phyloP scores from a whole-genome alignment of 768 basidiomycete species.

The Hericium erinaceus region DNA sequence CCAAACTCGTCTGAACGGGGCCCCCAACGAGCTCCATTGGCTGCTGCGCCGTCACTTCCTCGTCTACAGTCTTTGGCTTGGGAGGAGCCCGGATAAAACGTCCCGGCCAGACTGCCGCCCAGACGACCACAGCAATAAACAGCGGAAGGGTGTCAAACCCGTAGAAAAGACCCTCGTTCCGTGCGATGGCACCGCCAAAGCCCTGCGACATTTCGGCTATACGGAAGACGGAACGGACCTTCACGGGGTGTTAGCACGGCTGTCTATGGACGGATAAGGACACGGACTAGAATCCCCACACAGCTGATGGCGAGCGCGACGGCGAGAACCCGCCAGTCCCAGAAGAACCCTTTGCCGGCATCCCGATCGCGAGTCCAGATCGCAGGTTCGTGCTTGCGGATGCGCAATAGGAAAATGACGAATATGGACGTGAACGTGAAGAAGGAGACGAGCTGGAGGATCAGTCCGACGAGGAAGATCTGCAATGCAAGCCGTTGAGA shows the following conservation, averaged over 20 bases:
- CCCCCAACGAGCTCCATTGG: too few relatives aligned
- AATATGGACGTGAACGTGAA: slow-evolving; percentile 27
- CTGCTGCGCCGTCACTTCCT: background rate
- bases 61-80: background rate
- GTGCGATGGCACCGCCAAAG: slow-evolving; percentile 46
- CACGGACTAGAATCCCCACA: slow-evolving; percentile 50
- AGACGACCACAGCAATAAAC: slow-evolving; percentile 47
- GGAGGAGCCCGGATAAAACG: slow-evolving; percentile 23
- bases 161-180: slow-evolving; percentile 56
- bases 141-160: slow-evolving; percentile 59
- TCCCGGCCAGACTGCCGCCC: slow-evolving; percentile 59
- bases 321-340: slow-evolving; percentile 53
- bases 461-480: slow-evolving; percentile 4
- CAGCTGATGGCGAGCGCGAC: slow-evolving; percentile 44
- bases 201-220: slow-evolving; percentile 51
- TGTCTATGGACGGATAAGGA: background rate
- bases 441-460: slow-evolving; percentile 10
- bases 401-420: slow-evolving; percentile 27
- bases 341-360: slow-evolving; percentile 32
- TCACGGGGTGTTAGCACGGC: background rate
- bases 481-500: background rate
- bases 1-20: too few relatives aligned
- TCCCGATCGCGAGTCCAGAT: slow-evolving; percentile 31
- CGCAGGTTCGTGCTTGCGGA: slow-evolving; percentile 31
- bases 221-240: slow-evolving; percentile 61